Evolutionary conservation across 768 basidiomycete species (phyloP).

Genomic region (Leucogyrophana mollusca): DNA sequence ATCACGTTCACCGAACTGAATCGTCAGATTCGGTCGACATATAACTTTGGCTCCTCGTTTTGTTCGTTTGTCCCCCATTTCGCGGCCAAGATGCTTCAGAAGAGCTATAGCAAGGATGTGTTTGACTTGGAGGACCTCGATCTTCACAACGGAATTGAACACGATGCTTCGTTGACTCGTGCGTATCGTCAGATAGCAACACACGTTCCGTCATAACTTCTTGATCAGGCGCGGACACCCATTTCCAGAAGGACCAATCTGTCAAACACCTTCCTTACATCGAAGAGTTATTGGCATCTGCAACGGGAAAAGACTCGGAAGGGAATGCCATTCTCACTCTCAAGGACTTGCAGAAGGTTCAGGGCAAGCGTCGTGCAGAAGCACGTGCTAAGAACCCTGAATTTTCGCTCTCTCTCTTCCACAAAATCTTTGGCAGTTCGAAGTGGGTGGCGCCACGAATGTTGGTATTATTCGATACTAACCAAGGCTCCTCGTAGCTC

Average conservation of each 20-base stretch:
- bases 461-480: background rate
- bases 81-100: slow-evolving; percentile 56
- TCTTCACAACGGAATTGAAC: slow-evolving; percentile 61
- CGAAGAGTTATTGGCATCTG: slow-evolving; percentile 54
- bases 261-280: slow-evolving; percentile 49
- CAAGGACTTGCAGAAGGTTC: slow-evolving; percentile 56
- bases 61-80: slow-evolving; percentile 63
- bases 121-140: slow-evolving; percentile 68
- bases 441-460: slow-evolving; percentile 48
- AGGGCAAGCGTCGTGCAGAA: slow-evolving; percentile 61
- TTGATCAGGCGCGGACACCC: slow-evolving; percentile 63
- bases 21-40: slow-evolving; percentile 48
- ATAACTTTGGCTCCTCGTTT: slow-evolving; percentile 71
- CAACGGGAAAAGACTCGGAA: slow-evolving; percentile 54
- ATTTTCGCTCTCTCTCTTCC: slow-evolving; percentile 47
- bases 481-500: slow-evolving; percentile 37
- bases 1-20: slow-evolving; percentile 58
- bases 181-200: too few species aligned
- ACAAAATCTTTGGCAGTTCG: slow-evolving; percentile 63
- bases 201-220: too few species aligned
- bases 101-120: slow-evolving; percentile 52
- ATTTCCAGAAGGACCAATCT: slow-evolving; percentile 54
- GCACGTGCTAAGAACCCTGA: slow-evolving; percentile 51
- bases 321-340: slow-evolving; percentile 50
- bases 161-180: slow-evolving; percentile 30